These are phyloP conservation scores for Adansonia rubrostipa DNA, from an alignment of 441 rosid genomes.

Conservation along the genomic window DNA sequence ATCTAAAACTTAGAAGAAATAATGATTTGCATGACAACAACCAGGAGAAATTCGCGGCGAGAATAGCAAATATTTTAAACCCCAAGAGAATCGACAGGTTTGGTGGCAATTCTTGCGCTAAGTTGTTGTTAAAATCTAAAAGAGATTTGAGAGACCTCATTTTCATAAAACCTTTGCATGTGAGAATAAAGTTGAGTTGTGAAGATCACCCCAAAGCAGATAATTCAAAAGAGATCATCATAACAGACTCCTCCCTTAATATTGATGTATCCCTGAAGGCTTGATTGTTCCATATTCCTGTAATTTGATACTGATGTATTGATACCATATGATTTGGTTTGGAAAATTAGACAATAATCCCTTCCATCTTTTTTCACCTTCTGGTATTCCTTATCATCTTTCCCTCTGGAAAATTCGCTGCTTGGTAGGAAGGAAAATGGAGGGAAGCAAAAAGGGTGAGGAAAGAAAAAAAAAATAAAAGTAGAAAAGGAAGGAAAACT, in stretches of 20 bases:
- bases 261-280: conserved; percentile 56
- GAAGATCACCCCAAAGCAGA: conserved; percentile 79
- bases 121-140: conserved; percentile 54
- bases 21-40: conserved; percentile 35
- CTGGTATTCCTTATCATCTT: neutral
- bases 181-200: conserved; percentile 59
- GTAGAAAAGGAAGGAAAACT: neutral
- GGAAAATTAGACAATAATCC: neutral
- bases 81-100: conserved; percentile 40
- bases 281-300: conserved; percentile 17
- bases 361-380: neutral
- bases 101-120: conserved; percentile 52
- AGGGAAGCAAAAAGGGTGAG: neutral
- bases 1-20: conserved; percentile 59
- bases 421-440: neutral
- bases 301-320: conserved; percentile 9
- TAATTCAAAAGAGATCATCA: conserved; percentile 58
- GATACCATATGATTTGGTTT: neutral
- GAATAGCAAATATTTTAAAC: conserved; percentile 57
- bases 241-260: conserved; percentile 57
- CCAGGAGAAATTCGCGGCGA: conserved; percentile 58
- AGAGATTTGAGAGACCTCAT: conserved; percentile 64
- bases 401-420: neutral
- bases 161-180: conserved; percentile 71
- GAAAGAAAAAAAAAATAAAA: too few species aligned